These are phyloP conservation scores for Elsinoe australis DNA, from an alignment of 2,329 filamentous ascomycete species.

Conservation along the genomic window DNA sequence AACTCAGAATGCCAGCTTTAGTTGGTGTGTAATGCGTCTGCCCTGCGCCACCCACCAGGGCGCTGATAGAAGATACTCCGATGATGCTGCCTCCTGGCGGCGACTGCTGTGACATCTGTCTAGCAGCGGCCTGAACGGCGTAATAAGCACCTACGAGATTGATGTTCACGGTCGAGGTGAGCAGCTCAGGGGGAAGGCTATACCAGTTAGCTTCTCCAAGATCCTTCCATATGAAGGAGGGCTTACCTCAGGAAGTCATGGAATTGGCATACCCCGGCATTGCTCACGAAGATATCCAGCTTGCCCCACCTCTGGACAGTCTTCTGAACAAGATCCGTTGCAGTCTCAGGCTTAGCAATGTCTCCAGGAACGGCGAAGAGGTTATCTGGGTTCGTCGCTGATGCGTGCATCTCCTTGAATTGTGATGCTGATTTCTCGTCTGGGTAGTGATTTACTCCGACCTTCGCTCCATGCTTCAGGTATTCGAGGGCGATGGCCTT, in stretches of 20 bases:
- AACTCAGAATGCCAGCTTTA: conserved; percentile 69
- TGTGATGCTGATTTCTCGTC: conserved; percentile 42
- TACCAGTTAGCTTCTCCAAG: neutral
- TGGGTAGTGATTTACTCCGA: conserved; percentile 73
- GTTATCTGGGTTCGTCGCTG: conserved; percentile 31
- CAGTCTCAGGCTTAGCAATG: conserved; percentile 66
- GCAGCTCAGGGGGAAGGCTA: conserved; percentile 61
- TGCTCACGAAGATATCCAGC: conserved; percentile 67
- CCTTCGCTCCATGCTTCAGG: conserved; percentile 66
- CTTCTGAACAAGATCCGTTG: conserved; percentile 56
- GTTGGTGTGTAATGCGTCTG: conserved; percentile 86
- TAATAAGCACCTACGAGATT: conserved; percentile 89
- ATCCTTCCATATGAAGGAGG: neutral
- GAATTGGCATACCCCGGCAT: conserved; percentile 84
- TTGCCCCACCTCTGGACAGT: conserved; percentile 55
- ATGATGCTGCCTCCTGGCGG: conserved; percentile 69
- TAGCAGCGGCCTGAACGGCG: conserved; percentile 73
- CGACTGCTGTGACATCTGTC: conserved; percentile 63
- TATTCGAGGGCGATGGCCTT: conserved; percentile 76
- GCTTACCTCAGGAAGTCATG: conserved; percentile 67
- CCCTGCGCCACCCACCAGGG: conserved; percentile 66
- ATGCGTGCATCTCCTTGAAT: conserved; percentile 42
- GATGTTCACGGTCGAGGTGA: conserved; percentile 63
- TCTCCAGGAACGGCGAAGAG: conserved; percentile 68
- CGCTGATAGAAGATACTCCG: conserved; percentile 63